phyloP scores from a whole-genome alignment of 257 asterid species.

The Jasminum sambac region DNA sequence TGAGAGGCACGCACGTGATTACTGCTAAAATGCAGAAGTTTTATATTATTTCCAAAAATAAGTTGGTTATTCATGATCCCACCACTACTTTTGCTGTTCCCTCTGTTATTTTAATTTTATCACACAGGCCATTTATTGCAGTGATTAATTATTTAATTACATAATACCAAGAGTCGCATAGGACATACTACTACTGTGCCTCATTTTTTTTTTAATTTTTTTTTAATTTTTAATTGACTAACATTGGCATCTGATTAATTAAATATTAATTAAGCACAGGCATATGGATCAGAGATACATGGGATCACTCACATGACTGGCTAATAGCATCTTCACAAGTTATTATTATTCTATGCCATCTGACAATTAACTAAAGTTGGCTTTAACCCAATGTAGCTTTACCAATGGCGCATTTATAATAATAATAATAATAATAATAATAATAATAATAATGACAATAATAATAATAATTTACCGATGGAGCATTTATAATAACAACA shows the following conservation, averaged over 20 bases:
- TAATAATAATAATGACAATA: no score
- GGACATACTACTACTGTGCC: not conserved
- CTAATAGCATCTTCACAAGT: constrained; percentile 6
- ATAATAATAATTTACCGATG: no score
- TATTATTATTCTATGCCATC: no score
- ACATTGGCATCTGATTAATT: not conserved
- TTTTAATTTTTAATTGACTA: not conserved
- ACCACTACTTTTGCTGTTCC: not conserved
- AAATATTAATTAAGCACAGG: constrained; percentile 21
- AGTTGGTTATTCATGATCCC: constrained; percentile 6
- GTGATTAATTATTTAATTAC: not conserved
- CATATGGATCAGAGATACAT: constrained; percentile 36
- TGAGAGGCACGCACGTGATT: constrained; percentile 30
- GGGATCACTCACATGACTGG: constrained; percentile 26
- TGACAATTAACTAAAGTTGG: no score
- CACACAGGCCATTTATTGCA: not conserved
- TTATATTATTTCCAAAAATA: constrained; percentile 4
- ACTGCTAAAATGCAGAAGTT: constrained; percentile 25
- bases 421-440: no score
- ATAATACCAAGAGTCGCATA: not conserved
- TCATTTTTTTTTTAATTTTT: not conserved
- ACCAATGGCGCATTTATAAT: no score
- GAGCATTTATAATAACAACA: no score
- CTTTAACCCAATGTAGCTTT: no score
- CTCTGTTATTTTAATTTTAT: not conserved